phyloP scores from a whole-genome alignment of 805 yeast genomes.

The Candida methanosorbosa region DNA sequence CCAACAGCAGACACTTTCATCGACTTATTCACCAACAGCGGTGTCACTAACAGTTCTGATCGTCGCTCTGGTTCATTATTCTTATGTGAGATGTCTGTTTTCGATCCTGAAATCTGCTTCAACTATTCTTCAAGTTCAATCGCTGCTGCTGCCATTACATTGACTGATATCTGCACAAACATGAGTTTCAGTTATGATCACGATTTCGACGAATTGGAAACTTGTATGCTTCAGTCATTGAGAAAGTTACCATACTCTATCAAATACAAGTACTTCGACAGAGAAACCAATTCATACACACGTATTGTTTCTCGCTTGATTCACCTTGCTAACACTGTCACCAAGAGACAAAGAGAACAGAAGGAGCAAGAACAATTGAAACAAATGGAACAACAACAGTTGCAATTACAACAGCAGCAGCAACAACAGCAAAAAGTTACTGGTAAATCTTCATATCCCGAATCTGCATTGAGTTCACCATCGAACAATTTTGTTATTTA shows the following conservation, averaged over 20 bases:
- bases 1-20: conserved; percentile 59
- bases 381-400: not conserved
- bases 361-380: conserved; percentile 1
- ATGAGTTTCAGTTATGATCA: conserved; percentile 19
- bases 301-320: conserved; percentile 16
- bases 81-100: conserved; percentile 58
- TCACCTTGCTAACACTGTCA: conserved; percentile 16
- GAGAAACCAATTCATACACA: conserved; percentile 5
- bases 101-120: conserved; percentile 50
- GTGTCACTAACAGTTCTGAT: conserved; percentile 30
- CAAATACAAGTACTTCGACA: conserved; percentile 16
- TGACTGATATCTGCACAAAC: conserved; percentile 23
- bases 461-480: conserved; percentile 8
- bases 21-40: conserved; percentile 38
- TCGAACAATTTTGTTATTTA: conserved; percentile 13
- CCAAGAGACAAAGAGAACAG: conserved; percentile 15
- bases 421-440: not conserved
- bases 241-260: conserved; percentile 16
- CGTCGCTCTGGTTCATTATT: conserved; percentile 49
- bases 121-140: conserved; percentile 35
- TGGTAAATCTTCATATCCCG: not conserved
- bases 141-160: conserved; percentile 41
- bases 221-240: conserved; percentile 14
- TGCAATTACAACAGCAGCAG: not conserved
- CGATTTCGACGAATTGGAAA: conserved; percentile 23